Conservation (phyloP, 179 eudicot species). For the Gypsophila paniculata region DNA sequence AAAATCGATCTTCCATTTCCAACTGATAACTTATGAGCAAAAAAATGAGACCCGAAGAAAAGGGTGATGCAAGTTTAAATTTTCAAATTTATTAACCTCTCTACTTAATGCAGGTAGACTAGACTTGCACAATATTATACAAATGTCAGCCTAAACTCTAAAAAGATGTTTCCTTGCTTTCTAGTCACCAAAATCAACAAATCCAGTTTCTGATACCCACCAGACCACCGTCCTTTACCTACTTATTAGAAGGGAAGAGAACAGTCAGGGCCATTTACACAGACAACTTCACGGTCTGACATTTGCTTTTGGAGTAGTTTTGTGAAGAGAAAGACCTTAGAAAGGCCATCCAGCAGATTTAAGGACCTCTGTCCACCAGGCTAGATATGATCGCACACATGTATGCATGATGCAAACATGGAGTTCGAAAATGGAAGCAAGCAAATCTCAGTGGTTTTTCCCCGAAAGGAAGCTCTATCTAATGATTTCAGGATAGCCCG, state of each 20-base stretch:
- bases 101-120: neutral
- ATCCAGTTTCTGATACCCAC: neutral
- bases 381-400: neutral
- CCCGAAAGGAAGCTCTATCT: neutral
- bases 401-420: neutral
- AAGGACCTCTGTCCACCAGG: neutral
- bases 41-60: constrained; percentile 1
- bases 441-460: neutral
- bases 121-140: neutral
- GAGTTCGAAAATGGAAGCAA: neutral
- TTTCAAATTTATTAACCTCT: neutral
- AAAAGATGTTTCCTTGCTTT: neutral
- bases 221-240: neutral
- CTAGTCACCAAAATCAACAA: neutral
- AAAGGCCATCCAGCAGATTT: neutral
- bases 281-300: neutral
- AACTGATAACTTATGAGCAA: neutral
- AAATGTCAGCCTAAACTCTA: neutral
- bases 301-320: neutral
- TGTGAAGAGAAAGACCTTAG: neutral
- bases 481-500: neutral
- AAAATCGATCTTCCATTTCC: neutral
- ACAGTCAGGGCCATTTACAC: neutral
- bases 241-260: neutral
- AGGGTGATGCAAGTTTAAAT: neutral